Conservation (phyloP, 495 filamentous ascomycete genomes). For the Symbiotaphrina buchneri region DNA sequence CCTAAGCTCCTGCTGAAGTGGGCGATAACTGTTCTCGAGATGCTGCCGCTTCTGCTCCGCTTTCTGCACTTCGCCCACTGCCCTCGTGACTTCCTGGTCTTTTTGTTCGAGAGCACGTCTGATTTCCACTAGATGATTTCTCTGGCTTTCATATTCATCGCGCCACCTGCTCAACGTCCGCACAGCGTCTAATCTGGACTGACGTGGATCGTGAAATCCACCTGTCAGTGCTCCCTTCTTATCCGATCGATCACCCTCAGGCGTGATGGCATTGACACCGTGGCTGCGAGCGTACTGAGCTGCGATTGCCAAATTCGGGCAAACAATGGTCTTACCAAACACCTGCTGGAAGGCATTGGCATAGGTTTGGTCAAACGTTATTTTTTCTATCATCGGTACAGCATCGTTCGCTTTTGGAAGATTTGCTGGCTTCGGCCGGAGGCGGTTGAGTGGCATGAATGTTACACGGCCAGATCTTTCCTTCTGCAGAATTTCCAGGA, state of each 20-base stretch:
- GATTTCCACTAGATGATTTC: constrained; percentile 30
- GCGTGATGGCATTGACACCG: constrained; percentile 77
- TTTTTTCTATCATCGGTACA: constrained; percentile 63
- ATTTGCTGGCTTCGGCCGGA: constrained; percentile 42
- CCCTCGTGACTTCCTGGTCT: constrained; percentile 69
- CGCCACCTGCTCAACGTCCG: constrained; percentile 53
- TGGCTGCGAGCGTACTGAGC: constrained; percentile 79
- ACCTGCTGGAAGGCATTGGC: constrained; percentile 79
- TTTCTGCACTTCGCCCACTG: constrained; percentile 62
- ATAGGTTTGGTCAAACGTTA: constrained; percentile 55
- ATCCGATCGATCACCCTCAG: constrained; percentile 80
- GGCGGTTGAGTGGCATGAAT: constrained; percentile 76
- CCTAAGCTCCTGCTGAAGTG: constrained; percentile 49
- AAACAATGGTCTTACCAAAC: constrained; percentile 89
- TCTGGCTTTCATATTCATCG: constrained; percentile 46
- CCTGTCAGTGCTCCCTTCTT: constrained; percentile 88
- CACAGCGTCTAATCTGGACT: constrained; percentile 66
- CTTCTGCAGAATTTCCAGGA: constrained; percentile 59
- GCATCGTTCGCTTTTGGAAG: constrained; percentile 75
- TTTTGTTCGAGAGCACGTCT: constrained; percentile 44
- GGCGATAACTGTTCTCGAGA: constrained; percentile 63
- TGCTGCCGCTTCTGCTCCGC: constrained; percentile 57
- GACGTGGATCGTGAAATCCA: constrained; percentile 68
- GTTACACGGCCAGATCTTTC: constrained; percentile 72
- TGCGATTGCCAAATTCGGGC: constrained; percentile 66